These are phyloP conservation scores for Mycosarcoma mackinlayi DNA, from an alignment of 1,284 basidiomycete genomes.

Conservation along the genomic window DNA sequence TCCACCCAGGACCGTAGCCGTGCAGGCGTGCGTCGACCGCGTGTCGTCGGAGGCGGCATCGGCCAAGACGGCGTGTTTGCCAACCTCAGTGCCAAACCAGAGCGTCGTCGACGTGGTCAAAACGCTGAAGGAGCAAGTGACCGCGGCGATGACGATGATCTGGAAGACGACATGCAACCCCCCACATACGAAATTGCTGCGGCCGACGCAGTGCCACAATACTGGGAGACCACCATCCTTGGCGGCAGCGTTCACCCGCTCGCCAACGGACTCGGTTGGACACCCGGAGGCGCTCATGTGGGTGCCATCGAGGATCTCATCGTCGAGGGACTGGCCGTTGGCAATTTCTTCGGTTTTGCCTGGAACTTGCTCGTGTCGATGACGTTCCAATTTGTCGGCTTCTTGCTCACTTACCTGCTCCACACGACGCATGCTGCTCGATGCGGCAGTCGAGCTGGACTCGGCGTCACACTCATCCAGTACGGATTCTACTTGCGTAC, in stretches of 20 bases:
- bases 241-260: conserved; percentile 70
- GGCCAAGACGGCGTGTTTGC: conserved; percentile 96
- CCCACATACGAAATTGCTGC: conserved; percentile 89
- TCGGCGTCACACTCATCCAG: conserved; percentile 89
- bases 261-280: conserved; percentile 69
- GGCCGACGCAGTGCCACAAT: conserved; percentile 89
- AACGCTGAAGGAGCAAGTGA: conserved; percentile 62
- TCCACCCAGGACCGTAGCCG: conserved; percentile 30
- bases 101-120: conserved; percentile 65
- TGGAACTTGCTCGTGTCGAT: conserved; percentile 86
- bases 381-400: conserved; percentile 90
- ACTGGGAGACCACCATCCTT: conserved; percentile 96
- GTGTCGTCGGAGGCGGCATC: conserved; percentile 76
- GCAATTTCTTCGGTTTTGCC: conserved; percentile 78
- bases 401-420: conserved; percentile 67
- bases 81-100: conserved; percentile 92
- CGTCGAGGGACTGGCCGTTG: conserved; percentile 73
- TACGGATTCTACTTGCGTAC: conserved; percentile 85
- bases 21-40: conserved; percentile 27
- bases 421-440: conserved; percentile 88
- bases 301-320: conserved; percentile 72
- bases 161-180: conserved; percentile 71
- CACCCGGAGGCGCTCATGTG: conserved; percentile 63
- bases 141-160: conserved; percentile 75
- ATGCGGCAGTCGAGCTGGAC: conserved; percentile 89